Evolutionary conservation across 23 red algal genomes (phyloP).

Genomic region (Chondrus crispus): DNA sequence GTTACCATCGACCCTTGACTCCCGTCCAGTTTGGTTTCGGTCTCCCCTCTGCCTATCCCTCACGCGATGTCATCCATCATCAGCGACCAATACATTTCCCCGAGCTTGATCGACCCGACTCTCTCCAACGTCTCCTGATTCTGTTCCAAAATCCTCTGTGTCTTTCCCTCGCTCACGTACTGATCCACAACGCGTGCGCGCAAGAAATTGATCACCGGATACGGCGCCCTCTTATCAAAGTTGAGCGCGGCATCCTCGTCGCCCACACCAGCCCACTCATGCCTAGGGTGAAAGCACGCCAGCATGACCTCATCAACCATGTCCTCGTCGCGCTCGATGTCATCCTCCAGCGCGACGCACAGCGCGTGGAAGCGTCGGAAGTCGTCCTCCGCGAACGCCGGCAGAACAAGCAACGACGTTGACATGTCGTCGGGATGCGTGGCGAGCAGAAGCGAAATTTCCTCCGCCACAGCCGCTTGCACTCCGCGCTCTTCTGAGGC

Average conservation of each 20-base stretch:
- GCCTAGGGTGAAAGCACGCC: constrained; percentile 52
- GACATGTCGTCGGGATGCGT: background rate
- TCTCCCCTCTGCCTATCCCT: no score
- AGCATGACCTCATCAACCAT: constrained; percentile 45
- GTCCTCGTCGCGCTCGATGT: constrained; percentile 20
- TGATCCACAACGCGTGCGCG: constrained; percentile 46
- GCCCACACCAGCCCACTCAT: background rate
- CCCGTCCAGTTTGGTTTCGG: no score
- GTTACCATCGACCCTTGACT: no score
- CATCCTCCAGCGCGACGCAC: constrained; percentile 3
- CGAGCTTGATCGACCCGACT: background rate
- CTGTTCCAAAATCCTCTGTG: constrained; percentile 26
- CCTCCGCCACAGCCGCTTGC: background rate
- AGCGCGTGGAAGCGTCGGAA: constrained; percentile 44
- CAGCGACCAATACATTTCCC: background rate
- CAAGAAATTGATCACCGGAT: constrained; percentile 57
- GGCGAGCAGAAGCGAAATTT: constrained; percentile 8
- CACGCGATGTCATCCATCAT: no score
- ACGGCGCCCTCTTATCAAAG: constrained; percentile 63
- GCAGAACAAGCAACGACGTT: constrained; percentile 48
- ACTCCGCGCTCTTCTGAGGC: background rate
- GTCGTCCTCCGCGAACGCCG: constrained; percentile 14
- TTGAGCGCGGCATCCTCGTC: constrained; percentile 36
- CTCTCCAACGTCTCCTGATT: constrained; percentile 43
- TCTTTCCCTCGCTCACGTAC: constrained; percentile 28